Evolutionary conservation across 2,329 filamentous ascomycete genomes (phyloP).

Genomic region (Huntiella bhutanensis): DNA sequence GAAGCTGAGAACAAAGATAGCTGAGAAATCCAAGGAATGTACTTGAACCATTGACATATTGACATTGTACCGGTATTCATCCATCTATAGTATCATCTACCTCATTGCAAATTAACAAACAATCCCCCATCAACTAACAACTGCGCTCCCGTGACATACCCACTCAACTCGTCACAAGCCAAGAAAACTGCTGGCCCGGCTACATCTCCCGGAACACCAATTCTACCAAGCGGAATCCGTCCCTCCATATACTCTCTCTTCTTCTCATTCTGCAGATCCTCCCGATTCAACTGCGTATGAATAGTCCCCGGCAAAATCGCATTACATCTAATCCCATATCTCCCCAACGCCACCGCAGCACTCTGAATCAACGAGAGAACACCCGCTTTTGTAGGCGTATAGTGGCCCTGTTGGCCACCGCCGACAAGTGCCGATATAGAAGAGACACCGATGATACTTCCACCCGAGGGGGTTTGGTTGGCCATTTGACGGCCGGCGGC

Average conservation of each 20-base stretch:
- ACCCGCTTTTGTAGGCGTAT: constrained; percentile 77
- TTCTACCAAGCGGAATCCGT: constrained; percentile 58
- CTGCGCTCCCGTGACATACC: constrained; percentile 68
- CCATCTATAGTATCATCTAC: background rate
- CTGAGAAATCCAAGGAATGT: too few relatives aligned
- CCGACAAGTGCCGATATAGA: constrained; percentile 61
- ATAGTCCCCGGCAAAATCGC: constrained; percentile 70
- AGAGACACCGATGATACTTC: constrained; percentile 60
- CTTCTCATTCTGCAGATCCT: constrained; percentile 51
- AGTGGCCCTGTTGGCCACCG: constrained; percentile 62
- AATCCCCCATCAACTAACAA: constrained; percentile 72
- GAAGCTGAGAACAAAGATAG: too few relatives aligned
- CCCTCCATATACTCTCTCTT: constrained; percentile 67
- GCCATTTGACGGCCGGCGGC: constrained; percentile 74
- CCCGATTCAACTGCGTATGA: constrained; percentile 66
- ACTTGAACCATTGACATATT: too few relatives aligned
- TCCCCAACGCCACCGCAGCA: constrained; percentile 58
- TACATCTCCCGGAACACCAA: constrained; percentile 55
- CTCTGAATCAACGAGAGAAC: constrained; percentile 69
- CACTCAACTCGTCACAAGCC: constrained; percentile 58
- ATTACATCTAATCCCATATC: constrained; percentile 63
- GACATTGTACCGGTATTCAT: too few relatives aligned
- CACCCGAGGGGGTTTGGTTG: constrained; percentile 42
- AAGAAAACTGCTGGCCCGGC: constrained; percentile 74
- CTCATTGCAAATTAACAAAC: constrained; percentile 70